These are phyloP conservation scores for Candida sojae DNA, from an alignment of 1,139 yeast species.

Conservation along the genomic window DNA sequence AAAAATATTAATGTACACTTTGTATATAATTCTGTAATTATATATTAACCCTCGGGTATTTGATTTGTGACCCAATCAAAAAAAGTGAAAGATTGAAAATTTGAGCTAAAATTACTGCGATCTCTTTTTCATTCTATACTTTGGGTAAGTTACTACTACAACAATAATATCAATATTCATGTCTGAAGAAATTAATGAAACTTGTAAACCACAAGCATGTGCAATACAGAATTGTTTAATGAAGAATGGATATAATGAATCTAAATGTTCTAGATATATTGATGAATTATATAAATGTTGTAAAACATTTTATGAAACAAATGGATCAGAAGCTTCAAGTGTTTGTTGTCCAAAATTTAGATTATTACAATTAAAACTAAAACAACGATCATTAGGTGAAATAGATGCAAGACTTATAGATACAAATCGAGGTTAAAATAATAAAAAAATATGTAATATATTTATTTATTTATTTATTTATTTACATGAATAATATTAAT, in stretches of 20 bases:
- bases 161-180: background rate
- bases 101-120: constrained; percentile 1
- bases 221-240: constrained; percentile 67
- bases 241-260: constrained; percentile 56
- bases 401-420: constrained; percentile 53
- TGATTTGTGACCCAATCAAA: no score
- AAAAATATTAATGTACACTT: no score
- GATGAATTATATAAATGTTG: constrained; percentile 67
- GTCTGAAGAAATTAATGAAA: constrained; percentile 26
- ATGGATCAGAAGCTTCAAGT: constrained; percentile 56
- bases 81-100: no score
- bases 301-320: constrained; percentile 49
- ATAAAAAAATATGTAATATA: background rate
- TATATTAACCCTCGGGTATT: no score
- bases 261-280: constrained; percentile 59
- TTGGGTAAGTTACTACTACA: background rate
- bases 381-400: constrained; percentile 54
- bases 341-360: constrained; percentile 68
- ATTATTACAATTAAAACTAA: constrained; percentile 55
- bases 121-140: background rate
- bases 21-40: no score
- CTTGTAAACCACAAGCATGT: constrained; percentile 71
- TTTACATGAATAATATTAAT: background rate
- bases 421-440: constrained; percentile 1
- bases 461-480: background rate